Base-by-base conservation (phyloP, 1,284 basidiomycete species). In the Naganishia cerealis region DNA sequence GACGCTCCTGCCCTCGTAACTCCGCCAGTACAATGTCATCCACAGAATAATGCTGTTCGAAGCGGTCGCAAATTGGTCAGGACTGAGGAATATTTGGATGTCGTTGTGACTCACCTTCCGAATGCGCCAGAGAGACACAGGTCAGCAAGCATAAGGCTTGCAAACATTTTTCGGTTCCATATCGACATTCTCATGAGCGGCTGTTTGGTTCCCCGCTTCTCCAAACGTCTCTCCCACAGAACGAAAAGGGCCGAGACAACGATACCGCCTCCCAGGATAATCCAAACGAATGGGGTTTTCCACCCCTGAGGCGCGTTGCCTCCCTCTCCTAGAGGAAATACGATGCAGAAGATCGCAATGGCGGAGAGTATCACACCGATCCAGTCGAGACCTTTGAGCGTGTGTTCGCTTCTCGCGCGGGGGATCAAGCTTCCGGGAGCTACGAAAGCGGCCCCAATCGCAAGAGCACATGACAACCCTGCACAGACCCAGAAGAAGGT, bases 131-230 rank as follows among this genome's bases (percentile, higher is more conserved):
- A 42, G 3, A 59, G 43, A 18, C 57, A 59, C 5, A 59, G 57
- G 33, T 59, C 57, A 18, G 40, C 57, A 9, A 59, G 57, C 57
- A 59, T 59, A 42, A 59, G 24, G 57, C 57, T 59, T 33, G 57
- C 57, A 59, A 59, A 59, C 57, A 59, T 59, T 33, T 42, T 42
- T 48, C n/a, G 15, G 21, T n/a, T 59, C 57, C 57, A 59, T 8
- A 59, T 48, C 57, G 57, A 59, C 42, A 59, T 59, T 33, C 46
- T 59, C 57, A 59, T 59, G 39, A 59, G 57, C 43, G 57, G 57
- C 43, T 29, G 57, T 29, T 48, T 59, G 16, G 40, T 33, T 26
- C 42, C 57, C 0, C 57, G 57, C 24, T 59, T 59, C 33, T 59
- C 57, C 57, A 59, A 43, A 10, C 42, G 57, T 24, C n/a, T 43